These are phyloP conservation scores for Aspergillus hortae DNA, from an alignment of 2,329 filamentous ascomycete genomes.

Conservation along the genomic window DNA sequence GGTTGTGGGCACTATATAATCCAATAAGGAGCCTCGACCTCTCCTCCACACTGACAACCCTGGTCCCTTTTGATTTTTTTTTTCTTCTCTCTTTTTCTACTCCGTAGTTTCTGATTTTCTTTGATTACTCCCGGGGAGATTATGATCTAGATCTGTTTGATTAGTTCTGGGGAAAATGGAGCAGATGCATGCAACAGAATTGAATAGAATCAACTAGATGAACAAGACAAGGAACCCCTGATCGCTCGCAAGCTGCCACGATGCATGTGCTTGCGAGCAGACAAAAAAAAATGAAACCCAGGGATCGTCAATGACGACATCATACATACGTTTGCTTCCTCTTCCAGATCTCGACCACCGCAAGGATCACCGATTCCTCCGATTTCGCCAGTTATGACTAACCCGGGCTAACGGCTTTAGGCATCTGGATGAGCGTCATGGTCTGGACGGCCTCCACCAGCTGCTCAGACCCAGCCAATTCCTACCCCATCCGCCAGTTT, in stretches of 20 bases:
- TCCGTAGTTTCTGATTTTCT: not conserved
- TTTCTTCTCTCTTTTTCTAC: constrained; percentile 1
- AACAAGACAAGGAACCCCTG: no score
- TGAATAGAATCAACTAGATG: no score
- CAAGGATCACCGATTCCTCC: constrained; percentile 7
- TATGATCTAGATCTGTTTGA: no score
- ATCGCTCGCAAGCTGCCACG: no score
- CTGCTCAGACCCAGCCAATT: not conserved
- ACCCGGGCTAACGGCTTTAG: not conserved
- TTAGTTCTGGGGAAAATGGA: no score
- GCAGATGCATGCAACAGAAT: no score
- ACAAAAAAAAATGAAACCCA: no score
- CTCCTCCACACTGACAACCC: no score
- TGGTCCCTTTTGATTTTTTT: not conserved
- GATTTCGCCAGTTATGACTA: constrained; percentile 13
- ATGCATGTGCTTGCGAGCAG: not conserved
- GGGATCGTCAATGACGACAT: constrained; percentile 11
- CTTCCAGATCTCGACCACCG: not conserved
- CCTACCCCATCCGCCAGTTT: not conserved
- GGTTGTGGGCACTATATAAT: not conserved
- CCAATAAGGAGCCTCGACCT: not conserved
- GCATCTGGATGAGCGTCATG: not conserved
- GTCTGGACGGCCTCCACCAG: not conserved
- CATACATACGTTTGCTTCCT: not conserved
- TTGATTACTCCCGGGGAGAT: no score